These are phyloP conservation scores for Phytophthora crassamura DNA, from an alignment of 352 stramenopile species.

Conservation along the genomic window DNA sequence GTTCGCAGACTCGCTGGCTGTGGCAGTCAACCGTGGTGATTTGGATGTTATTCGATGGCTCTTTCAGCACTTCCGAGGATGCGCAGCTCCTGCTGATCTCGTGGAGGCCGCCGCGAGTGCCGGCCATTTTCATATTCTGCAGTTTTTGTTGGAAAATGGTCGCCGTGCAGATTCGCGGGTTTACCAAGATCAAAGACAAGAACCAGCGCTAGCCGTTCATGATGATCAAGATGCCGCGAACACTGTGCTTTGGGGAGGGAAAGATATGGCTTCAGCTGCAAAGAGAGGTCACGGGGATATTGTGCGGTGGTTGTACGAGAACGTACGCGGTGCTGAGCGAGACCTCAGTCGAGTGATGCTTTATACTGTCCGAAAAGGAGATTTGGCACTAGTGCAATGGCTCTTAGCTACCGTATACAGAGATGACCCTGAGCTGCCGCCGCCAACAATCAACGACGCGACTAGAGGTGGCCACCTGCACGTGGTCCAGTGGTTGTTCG, in stretches of 20 bases:
- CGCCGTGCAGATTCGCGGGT: not conserved
- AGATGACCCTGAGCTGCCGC: conserved; percentile 20
- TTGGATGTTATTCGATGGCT: conserved; percentile 25
- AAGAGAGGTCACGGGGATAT: conserved; percentile 28
- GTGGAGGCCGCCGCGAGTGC: conserved; percentile 16
- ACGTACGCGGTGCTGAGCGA: conserved; percentile 17
- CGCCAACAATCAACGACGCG: conserved; percentile 35
- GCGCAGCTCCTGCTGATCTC: conserved; percentile 6
- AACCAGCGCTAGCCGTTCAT: not conserved
- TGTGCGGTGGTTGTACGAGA: conserved; percentile 31
- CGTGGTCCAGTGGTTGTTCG: conserved; percentile 32
- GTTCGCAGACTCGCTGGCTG: conserved; percentile 15
- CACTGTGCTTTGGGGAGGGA: conserved; percentile 22
- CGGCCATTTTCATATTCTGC: conserved; percentile 24
- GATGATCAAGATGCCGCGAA: conserved; percentile 13
- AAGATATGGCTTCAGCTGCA: conserved; percentile 24
- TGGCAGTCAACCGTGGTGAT: conserved; percentile 14
- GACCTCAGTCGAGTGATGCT: conserved; percentile 25
- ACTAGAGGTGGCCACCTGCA: conserved; percentile 29
- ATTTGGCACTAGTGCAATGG: conserved; percentile 35
- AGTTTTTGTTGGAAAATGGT: conserved; percentile 22
- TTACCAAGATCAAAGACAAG: not conserved
- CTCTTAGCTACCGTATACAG: conserved; percentile 30
- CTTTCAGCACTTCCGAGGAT: conserved; percentile 29
- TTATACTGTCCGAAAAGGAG: conserved; percentile 30